phyloP scores from a whole-genome alignment of 1,139 yeast species.

The Trichomonascaceae sp. region DNA sequence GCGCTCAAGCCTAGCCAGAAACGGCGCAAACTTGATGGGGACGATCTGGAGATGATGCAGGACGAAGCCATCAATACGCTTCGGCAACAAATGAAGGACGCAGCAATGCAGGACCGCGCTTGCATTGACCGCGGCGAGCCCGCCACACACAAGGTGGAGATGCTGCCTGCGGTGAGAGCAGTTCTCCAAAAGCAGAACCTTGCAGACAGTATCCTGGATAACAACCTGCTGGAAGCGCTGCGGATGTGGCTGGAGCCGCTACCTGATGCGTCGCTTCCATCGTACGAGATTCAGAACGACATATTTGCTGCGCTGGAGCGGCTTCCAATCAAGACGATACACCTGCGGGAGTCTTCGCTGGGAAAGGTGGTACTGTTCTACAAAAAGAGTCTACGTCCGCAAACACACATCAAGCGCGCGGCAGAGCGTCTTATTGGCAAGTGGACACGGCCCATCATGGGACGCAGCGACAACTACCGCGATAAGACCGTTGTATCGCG shows the following conservation, averaged over 20 bases:
- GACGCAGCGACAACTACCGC: constrained; percentile 87
- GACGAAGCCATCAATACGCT: constrained; percentile 77
- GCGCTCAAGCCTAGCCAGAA: constrained; percentile 42
- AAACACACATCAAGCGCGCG: constrained; percentile 66
- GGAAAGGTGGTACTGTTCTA: constrained; percentile 93
- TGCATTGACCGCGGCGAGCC: constrained; percentile 52
- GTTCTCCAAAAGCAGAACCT: constrained; percentile 70
- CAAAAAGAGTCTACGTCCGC: constrained; percentile 83
- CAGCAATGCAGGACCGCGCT: constrained; percentile 85
- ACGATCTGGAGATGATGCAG: constrained; percentile 86
- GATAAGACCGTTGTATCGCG: constrained; percentile 67
- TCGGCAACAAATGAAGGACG: constrained; percentile 84
- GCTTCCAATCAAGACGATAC: constrained; percentile 90
- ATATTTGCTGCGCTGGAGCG: constrained; percentile 60
- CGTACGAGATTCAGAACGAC: constrained; percentile 88
- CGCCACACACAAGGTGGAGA: constrained; percentile 75
- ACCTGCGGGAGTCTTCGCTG: constrained; percentile 83
- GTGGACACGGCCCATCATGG: constrained; percentile 98
- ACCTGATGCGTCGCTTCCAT: constrained; percentile 95
- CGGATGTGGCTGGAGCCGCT: constrained; percentile 96
- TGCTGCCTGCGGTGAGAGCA: constrained; percentile 66
- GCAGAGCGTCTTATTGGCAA: constrained; percentile 89
- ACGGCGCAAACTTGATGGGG: constrained; percentile 59
- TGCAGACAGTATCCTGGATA: constrained; percentile 84
- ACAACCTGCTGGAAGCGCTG: constrained; percentile 84